Evolutionary conservation across 352 stramenopile genomes (phyloP).

Genomic region (Phytopythium helicoides): DNA sequence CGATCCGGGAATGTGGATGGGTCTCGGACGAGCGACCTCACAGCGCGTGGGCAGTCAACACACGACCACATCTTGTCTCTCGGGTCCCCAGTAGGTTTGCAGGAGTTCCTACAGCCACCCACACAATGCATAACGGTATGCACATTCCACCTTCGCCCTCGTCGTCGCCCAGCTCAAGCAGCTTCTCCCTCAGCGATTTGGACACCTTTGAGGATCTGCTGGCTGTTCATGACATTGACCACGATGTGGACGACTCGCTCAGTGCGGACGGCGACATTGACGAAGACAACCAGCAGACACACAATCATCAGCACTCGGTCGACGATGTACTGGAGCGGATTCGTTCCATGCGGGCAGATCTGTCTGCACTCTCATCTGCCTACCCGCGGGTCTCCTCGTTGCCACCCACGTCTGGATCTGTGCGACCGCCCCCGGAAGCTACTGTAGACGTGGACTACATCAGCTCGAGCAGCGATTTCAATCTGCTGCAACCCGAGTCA

Average conservation of each 20-base stretch:
- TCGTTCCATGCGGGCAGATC: constrained; percentile 48
- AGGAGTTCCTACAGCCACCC: neutral
- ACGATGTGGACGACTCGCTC: constrained; percentile 11
- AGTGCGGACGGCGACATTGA: constrained; percentile 6
- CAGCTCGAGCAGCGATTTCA: constrained; percentile 52
- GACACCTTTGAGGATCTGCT: constrained; percentile 49
- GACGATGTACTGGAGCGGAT: constrained; percentile 46
- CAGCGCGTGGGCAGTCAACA: neutral
- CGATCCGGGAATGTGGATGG: constrained; percentile 8
- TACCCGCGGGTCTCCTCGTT: neutral
- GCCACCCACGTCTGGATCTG: neutral
- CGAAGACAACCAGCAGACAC: constrained; percentile 9
- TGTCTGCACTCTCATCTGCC: constrained; percentile 29
- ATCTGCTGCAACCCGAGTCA: constrained; percentile 45
- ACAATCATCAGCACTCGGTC: constrained; percentile 16
- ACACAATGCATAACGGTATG: neutral
- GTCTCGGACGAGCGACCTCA: neutral
- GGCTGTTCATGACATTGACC: constrained; percentile 10
- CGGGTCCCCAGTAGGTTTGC: constrained; percentile 1
- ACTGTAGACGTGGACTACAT: constrained; percentile 53
- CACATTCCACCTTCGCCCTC: constrained; percentile 9
- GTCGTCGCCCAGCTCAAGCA: constrained; percentile 40
- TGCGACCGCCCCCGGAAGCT: neutral
- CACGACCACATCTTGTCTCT: constrained; percentile 5
- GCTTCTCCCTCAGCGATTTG: constrained; percentile 59